Conservation (phyloP, 192 early-diverging fungal species). For the Coemansia aciculifera region DNA sequence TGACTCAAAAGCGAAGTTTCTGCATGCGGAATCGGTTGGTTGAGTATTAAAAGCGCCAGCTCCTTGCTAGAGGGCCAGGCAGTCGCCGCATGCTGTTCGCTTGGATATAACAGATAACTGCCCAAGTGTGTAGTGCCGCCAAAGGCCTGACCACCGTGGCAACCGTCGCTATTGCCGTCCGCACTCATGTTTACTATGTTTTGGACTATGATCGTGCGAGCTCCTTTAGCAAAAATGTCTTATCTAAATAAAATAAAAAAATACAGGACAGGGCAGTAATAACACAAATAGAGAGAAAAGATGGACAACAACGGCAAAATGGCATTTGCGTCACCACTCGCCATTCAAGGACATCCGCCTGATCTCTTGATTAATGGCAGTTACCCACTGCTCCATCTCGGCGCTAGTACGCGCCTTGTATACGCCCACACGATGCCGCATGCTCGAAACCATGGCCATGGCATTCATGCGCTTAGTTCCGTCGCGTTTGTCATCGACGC, state of each 20-base stretch:
- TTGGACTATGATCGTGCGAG: background rate
- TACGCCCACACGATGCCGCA: slow-evolving; percentile 41
- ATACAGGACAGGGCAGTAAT: background rate
- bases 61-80: slow-evolving; percentile 21
- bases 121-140: slow-evolving; percentile 15
- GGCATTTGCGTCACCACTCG: slow-evolving; percentile 26
- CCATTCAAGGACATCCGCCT: slow-evolving; percentile 40
- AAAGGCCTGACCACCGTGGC: background rate
- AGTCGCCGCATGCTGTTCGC: background rate
- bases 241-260: background rate
- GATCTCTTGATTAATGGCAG: slow-evolving; percentile 56
- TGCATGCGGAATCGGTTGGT: slow-evolving; percentile 62
- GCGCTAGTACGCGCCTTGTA: slow-evolving; percentile 49
- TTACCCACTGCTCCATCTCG: slow-evolving; percentile 59
- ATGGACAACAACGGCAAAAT: background rate
- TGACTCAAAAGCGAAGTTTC: slow-evolving; percentile 29
- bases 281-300: background rate
- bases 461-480: slow-evolving; percentile 21
- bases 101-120: slow-evolving; percentile 35
- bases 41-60: slow-evolving; percentile 69
- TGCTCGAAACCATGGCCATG: slow-evolving; percentile 27
- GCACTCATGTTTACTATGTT: background rate
- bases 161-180: background rate
- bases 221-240: background rate
- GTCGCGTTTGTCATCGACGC: slow-evolving; percentile 24